Evolutionary conservation across 108 stramenopile species (phyloP), one percentile per base, ranked within the genome.

Genomic region (Nannochloropsis gaditana): DNA sequence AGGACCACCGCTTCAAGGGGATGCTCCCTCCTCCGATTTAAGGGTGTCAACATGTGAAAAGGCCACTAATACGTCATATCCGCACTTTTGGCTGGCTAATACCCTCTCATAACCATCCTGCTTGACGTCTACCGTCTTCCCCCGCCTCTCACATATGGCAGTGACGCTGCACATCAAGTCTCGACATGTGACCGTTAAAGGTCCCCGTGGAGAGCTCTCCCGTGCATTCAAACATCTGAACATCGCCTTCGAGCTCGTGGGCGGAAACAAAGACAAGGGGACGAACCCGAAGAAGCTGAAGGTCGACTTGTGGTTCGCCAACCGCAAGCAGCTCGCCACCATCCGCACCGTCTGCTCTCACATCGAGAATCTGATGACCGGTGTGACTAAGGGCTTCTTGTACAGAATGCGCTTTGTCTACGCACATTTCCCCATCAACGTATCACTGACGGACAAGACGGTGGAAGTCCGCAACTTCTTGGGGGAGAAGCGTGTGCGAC

Each of bases 381-480:
- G 99, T 87, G 98, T 99, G 82, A 97, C 96, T 81, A 95, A 94
- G 87, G 99, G 99, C 84, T 99, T 96, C 94, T 45, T 93, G 44
- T 99, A 99, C 96, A 99, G 98, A 94, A 96, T 99, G 97, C 96
- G 99, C 87, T 97, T 98, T 90, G 97, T 97, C 43, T 99, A 99
- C 92, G 94, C 94, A 84, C 99, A 99, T 91, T 99, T 99, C 92
- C 99, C 99, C 92, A 98, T 99, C 96, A 99, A 97, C 87, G 97
- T 98, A 15, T 90, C 93, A 81, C 85, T 96, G 59, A 90, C 85
- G 82, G 95, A 93, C 5, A 87, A 92, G 43, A 92, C 85, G 83
- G 95, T 99, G 85, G 99, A 99, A 90, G 97, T 99, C 88, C 94
- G 98, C 81, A 99, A 99, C 94, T 99, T 99, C 91, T 91, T 99